Percentiles rank a stretch among this genome's conserved stretches.
Evolutionary conservation across 495 filamentous ascomycete genomes (phyloP).

Genomic region (Neurospora sp.): DNA sequence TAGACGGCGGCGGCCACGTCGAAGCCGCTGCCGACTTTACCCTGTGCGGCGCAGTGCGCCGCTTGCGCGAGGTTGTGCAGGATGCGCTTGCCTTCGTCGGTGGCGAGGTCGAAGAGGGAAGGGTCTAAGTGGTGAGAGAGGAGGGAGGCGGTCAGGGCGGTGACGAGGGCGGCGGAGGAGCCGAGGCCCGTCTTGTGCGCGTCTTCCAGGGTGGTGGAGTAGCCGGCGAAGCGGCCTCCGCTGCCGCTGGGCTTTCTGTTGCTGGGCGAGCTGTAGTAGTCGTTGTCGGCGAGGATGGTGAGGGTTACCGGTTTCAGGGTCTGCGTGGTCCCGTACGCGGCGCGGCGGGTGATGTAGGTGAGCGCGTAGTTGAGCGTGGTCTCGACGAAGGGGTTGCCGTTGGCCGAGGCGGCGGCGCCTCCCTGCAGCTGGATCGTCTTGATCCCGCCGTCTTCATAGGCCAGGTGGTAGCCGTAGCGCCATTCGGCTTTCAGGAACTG

Average conservation of each 20-base stretch:
- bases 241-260: conserved; percentile 10
- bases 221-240: conserved; percentile 56
- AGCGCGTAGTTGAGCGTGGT: conserved; percentile 80
- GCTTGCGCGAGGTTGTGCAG: conserved; percentile 91
- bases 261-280: conserved; percentile 82
- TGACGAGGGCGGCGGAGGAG: conserved; percentile 90
- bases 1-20: conserved; percentile 93
- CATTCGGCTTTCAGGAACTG: conserved; percentile 82
- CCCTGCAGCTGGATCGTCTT: conserved; percentile 65
- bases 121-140: conserved; percentile 69
- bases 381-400: conserved; percentile 75
- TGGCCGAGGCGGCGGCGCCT: conserved; percentile 33
- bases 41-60: conserved; percentile 90
- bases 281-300: conserved; percentile 86
- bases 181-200: conserved; percentile 96
- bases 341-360: conserved; percentile 59
- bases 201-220: conserved; percentile 59
- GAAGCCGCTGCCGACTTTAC: conserved; percentile 92
- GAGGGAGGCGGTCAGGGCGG: conserved; percentile 74
- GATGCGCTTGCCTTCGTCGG: conserved; percentile 23
- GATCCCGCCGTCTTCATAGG: conserved; percentile 62
- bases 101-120: conserved; percentile 41
- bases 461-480: conserved; percentile 67
- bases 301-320: conserved; percentile 58
- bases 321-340: conserved; percentile 41